Conservation (phyloP, 2,329 filamentous ascomycete genomes). For the Penicillium sp. region DNA sequence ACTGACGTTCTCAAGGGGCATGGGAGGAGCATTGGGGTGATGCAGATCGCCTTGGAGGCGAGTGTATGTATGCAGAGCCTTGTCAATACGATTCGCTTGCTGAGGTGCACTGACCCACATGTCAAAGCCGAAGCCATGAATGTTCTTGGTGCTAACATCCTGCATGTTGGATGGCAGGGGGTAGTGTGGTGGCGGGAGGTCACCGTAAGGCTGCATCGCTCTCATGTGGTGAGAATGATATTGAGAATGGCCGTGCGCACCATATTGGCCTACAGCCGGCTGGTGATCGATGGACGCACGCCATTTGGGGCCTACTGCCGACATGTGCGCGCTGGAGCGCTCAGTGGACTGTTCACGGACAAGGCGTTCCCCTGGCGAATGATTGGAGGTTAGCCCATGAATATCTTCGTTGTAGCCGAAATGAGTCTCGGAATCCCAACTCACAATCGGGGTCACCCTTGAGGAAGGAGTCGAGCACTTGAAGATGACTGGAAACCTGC, state of each 20-base stretch:
- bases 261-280: conserved; percentile 26
- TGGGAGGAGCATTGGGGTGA: conserved; percentile 29
- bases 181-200: conserved; percentile 31
- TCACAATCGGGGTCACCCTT: conserved; percentile 49
- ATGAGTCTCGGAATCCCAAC: conserved; percentile 14
- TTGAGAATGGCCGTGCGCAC: conserved; percentile 18
- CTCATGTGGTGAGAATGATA: conserved; percentile 29
- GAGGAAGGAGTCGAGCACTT: conserved; percentile 55
- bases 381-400: not conserved
- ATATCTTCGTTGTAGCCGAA: not conserved
- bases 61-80: conserved; percentile 42
- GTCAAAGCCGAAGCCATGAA: conserved; percentile 38
- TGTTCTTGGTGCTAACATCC: conserved; percentile 23
- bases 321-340: conserved; percentile 29
- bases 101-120: conserved; percentile 42
- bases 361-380: conserved; percentile 32
- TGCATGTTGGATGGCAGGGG: conserved; percentile 31
- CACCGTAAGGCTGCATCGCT: conserved; percentile 28
- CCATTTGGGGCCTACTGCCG: conserved; percentile 29
- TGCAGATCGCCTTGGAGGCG: conserved; percentile 36
- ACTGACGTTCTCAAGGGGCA: conserved; percentile 35
- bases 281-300: conserved; percentile 29
- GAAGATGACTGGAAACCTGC: conserved; percentile 59
- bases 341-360: conserved; percentile 33
- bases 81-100: conserved; percentile 32